These are phyloP conservation scores for Podaxis mareebaensis DNA, from an alignment of 768 basidiomycete genomes.

Conservation along the genomic window DNA sequence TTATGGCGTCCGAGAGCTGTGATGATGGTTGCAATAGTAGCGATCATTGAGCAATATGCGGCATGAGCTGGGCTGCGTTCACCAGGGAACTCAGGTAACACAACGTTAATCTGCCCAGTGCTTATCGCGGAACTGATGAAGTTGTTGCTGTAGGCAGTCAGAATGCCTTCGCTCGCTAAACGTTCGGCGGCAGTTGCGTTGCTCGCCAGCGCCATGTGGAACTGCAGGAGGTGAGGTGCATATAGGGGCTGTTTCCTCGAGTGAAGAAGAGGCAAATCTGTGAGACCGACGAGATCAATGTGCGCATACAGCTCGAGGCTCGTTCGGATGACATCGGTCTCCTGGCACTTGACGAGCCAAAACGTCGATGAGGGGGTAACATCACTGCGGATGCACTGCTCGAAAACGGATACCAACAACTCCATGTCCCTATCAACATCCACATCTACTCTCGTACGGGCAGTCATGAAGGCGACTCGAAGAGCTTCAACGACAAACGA, in stretches of 20 bases:
- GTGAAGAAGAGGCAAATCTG: slow-evolving; percentile 64
- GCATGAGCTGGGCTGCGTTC: slow-evolving; percentile 79
- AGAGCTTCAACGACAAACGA: slow-evolving; percentile 69
- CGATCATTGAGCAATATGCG: slow-evolving; percentile 83
- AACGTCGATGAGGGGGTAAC: slow-evolving; percentile 65
- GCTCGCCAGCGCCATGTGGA: slow-evolving; percentile 84
- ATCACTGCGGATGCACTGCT: slow-evolving; percentile 72
- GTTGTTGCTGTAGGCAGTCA: slow-evolving; percentile 84
- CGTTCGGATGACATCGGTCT: slow-evolving; percentile 72
- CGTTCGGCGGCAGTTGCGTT: slow-evolving; percentile 79
- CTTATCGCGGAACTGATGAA: slow-evolving; percentile 76
- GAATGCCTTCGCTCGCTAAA: slow-evolving; percentile 79
- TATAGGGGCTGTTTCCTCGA: slow-evolving; percentile 68
- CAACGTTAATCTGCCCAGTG: slow-evolving; percentile 67
- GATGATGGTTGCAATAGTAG: slow-evolving; percentile 74
- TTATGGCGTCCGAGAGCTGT: slow-evolving; percentile 61
- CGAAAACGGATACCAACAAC: slow-evolving; percentile 78
- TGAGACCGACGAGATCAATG: slow-evolving; percentile 68
- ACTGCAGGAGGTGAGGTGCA: slow-evolving; percentile 75
- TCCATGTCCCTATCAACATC: slow-evolving; percentile 83
- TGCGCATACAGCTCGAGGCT: slow-evolving; percentile 74
- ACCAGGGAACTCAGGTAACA: slow-evolving; percentile 67
- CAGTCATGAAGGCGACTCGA: slow-evolving; percentile 64
- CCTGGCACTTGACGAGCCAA: slow-evolving; percentile 83
- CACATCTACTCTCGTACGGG: slow-evolving; percentile 52